A percentile compares a stretch with the other conserved stretches of the same genome.
These are phyloP conservation scores for Eucommia ulmoides DNA, from an alignment of 257 asterid species.

Conservation along the genomic window DNA sequence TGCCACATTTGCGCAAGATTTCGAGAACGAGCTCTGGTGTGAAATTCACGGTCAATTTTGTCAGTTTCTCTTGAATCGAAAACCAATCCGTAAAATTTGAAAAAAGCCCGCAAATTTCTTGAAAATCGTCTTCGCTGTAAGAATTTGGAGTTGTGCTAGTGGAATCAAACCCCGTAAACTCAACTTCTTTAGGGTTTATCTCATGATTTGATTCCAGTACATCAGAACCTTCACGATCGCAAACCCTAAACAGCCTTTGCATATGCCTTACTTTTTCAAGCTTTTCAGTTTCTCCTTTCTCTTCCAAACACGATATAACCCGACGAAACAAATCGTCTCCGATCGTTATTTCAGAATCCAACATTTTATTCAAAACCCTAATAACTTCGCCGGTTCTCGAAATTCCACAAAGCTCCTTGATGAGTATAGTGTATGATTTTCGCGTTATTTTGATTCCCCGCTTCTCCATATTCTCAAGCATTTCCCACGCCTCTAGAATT, in stretches of 20 bases:
- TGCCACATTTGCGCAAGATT: constrained; percentile 32
- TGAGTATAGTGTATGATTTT: constrained; percentile 34
- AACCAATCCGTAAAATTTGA: constrained; percentile 50
- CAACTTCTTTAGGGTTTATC: constrained; percentile 12
- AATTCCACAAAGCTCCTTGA: constrained; percentile 62
- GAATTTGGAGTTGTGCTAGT: constrained; percentile 12
- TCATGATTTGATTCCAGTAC: constrained; percentile 11
- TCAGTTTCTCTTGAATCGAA: constrained; percentile 44
- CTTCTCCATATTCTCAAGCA: constrained; percentile 42
- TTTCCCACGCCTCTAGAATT: constrained; percentile 44
- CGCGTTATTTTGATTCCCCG: constrained; percentile 38
- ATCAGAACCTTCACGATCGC: constrained; percentile 7
- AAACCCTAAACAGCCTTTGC: constrained; percentile 14
- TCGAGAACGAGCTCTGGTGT: constrained; percentile 44
- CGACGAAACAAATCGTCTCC: constrained; percentile 29
- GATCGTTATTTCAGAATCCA: constrained; percentile 18
- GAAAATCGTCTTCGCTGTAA: constrained; percentile 13
- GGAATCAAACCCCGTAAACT: constrained; percentile 6
- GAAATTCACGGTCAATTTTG: constrained; percentile 28
- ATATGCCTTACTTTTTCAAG: constrained; percentile 24
- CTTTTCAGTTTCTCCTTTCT: constrained; percentile 36
- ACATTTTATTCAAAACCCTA: constrained; percentile 45
- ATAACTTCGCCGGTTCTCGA: constrained; percentile 43
- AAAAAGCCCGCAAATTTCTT: constrained; percentile 30
- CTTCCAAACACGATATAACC: constrained; percentile 36